These are phyloP conservation scores for Microbotryomycetes sp. DNA, from an alignment of 1,284 basidiomycete genomes.

Conservation along the genomic window DNA sequence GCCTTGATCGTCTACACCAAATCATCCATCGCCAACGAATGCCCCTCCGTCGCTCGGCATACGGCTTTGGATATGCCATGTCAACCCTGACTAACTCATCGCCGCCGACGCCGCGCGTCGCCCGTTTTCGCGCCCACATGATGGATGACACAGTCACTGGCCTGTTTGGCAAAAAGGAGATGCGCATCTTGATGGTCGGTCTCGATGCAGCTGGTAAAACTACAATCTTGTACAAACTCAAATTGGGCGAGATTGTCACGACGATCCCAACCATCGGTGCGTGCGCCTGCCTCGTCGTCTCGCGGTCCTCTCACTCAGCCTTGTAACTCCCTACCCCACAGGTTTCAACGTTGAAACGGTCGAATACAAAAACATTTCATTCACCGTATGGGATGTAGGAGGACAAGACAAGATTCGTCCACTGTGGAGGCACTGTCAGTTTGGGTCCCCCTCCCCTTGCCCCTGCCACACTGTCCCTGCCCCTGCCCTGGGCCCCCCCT, in stretches of 20 bases:
- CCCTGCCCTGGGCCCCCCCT: not conserved
- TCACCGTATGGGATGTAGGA: conserved; percentile 99
- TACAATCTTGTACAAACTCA: conserved; percentile 98
- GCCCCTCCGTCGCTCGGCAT: too few relatives aligned
- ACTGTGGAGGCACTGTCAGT: conserved; percentile 97
- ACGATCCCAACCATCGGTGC: conserved; percentile 97
- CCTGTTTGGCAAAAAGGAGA: conserved; percentile 98
- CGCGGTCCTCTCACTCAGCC: not conserved
- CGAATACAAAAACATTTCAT: conserved; percentile 99
- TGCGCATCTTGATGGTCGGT: conserved; percentile 82
- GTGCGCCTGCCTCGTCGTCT: conserved; percentile 38
- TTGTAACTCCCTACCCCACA: conserved; percentile 40
- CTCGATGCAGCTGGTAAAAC: conserved; percentile 61
- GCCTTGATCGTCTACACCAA: too few relatives aligned
- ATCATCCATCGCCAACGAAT: too few relatives aligned
- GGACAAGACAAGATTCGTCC: conserved; percentile 98
- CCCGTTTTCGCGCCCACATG: not conserved
- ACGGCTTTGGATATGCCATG: too few relatives aligned
- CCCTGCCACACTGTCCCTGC: conserved; percentile 10
- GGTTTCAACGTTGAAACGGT: conserved; percentile 99
- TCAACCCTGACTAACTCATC: too few relatives aligned
- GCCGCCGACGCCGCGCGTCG: not conserved
- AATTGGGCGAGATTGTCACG: conserved; percentile 98
- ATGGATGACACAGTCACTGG: conserved; percentile 26
- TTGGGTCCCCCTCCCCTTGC: not conserved